Evolutionary conservation across 148 eudicot species (phyloP), one percentile per base, ranked within the genome.

Genomic region (Arbutus unedo): DNA sequence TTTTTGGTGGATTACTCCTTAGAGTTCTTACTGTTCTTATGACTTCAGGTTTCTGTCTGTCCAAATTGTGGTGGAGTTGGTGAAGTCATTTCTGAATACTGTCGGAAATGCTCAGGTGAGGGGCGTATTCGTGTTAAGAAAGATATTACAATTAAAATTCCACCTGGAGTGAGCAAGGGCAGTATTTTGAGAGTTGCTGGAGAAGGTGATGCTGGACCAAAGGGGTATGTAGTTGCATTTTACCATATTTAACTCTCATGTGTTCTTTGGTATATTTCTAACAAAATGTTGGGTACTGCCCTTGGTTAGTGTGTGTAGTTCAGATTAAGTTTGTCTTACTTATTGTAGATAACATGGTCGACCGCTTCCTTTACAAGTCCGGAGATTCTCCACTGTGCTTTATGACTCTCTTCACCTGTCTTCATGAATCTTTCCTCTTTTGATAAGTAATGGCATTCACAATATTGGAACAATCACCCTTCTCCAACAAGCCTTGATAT

Each of bases 151-250:
- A 93, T 96, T 82, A 94, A 94, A 94, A 90, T 96, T 87, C 99
- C 99, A 77, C 96, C 99, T 44, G 99, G 99, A 83, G 99, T 96
- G 72, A 89, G 91, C 91, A 93, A 90, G 81, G 99, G 99, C 50
- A 96, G 99, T 82, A 91, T 96, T 83, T 97, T 94, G 55, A 93
- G 98, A 84, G 99, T 96, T 75, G 86, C 92, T 84, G 96, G 99
- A 86, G 99, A 96, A 85, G 99, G 99, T 85, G 99, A 96, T 89
- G 99, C 99, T 64, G 99, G 94, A 78, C 96, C 95, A 76, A 96
- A 91, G 85, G 98, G 99, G 99, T 96, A 94, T 82, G 90, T 74
- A 51, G 62, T 82, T 70, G 43, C 49, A 79, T 78, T 81, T 45
- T 62, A 59, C 68, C 31, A 8, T 79, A 3, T 31, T 9, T 8